Evolutionary conservation across 352 stramenopile species (phyloP), one percentile per base, ranked within the genome.

Genomic region (Globisporangium splendens): DNA sequence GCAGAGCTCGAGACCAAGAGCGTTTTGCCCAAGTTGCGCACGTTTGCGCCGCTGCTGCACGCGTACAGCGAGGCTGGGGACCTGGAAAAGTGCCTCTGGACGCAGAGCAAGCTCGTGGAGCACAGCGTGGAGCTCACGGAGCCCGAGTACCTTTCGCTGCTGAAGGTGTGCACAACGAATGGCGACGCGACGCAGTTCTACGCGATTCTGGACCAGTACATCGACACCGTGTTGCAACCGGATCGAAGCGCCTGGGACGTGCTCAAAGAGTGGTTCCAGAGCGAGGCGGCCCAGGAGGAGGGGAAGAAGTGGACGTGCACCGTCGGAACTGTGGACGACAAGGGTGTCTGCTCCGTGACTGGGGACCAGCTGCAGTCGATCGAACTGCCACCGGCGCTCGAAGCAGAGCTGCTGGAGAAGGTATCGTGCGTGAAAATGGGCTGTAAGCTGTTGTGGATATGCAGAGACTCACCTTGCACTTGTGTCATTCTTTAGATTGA

Each of bases 401-500:
- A 74, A 54, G 18, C 60, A 14, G 70, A 73, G 53, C 65, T 95
- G 15, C 62, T 92, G 42, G 69, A 74, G 0, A 93, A 92, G 79
- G 83, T 93, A 35, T 35, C 28, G 28, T 10, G 28, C 7, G 46
- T 24, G 56, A 18, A 6, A 13, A 43, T 41, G 31, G 44, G 47
- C 18, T 20, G n/a, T n/a, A n/a, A n/a, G n/a, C n/a, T n/a, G 20
- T 22, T n/a, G 15, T 48, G n/a, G n/a, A n/a, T n/a, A n/a, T 14
- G 17, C 33, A n/a, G 15, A 59, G 24, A 57, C 42, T 64, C 8
- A n/a, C 20, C 13, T 50, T 48, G 35, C 48, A 35, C 3, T 15
- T 62, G 18, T n/a, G n/a, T n/a, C n/a, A n/a, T n/a, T n/a, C n/a
- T n/a, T 22, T 52, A 95, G 85, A 78, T 95, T 17, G 83, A 93